Conservation (phyloP, 352 stramenopile genomes). For the Pythium phragmitis region DNA sequence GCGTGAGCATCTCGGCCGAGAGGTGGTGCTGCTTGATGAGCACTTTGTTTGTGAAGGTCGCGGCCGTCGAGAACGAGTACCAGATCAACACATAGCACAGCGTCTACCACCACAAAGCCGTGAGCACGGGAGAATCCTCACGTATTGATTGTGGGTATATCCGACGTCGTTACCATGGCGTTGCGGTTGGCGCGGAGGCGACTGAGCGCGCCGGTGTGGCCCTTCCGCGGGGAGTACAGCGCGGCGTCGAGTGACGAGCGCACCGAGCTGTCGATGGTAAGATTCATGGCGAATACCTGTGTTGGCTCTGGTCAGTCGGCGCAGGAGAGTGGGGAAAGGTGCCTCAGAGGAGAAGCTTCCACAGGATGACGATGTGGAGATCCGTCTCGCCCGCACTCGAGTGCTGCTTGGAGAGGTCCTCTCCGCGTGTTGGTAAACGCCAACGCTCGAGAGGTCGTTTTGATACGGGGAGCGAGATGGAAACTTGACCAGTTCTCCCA, state of each 20-base stretch:
- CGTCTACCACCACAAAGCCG: slow-evolving; percentile 26
- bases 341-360: background rate
- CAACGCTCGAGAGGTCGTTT: slow-evolving; percentile 11
- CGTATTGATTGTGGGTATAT: too few relatives aligned
- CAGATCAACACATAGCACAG: slow-evolving; percentile 52
- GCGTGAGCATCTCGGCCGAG: slow-evolving; percentile 82
- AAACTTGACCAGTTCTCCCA: slow-evolving; percentile 5
- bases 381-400: background rate
- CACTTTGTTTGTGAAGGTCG: slow-evolving; percentile 86
- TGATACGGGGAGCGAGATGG: background rate
- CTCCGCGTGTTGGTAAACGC: background rate
- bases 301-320: background rate
- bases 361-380: background rate
- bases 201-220: slow-evolving; percentile 25
- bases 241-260: slow-evolving; percentile 23
- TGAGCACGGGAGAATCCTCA: background rate
- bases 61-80: slow-evolving; percentile 79
- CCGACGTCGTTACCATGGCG: slow-evolving; percentile 24
- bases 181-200: slow-evolving; percentile 29
- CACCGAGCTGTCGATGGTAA: slow-evolving; percentile 20
- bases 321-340: background rate
- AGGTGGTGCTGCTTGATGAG: slow-evolving; percentile 87
- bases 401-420: background rate
- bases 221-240: slow-evolving; percentile 32
- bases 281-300: slow-evolving; percentile 10